Evolutionary conservation across 768 basidiomycete species (phyloP).

Genomic region (Termitomyces sp.): DNA sequence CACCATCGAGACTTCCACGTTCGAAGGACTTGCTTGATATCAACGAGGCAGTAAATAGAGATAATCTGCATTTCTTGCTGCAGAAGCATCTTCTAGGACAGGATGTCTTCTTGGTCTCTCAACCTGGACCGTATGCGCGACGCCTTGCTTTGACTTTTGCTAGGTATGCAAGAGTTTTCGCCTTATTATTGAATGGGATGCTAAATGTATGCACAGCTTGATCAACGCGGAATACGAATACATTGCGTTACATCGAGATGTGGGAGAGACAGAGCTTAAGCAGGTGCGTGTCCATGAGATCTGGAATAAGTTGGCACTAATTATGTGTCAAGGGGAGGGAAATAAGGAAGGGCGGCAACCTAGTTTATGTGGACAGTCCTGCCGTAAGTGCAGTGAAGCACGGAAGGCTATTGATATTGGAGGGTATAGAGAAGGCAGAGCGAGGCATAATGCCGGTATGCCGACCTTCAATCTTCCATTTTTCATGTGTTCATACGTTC

Average conservation of each 20-base stretch:
- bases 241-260: slow-evolving; percentile 60
- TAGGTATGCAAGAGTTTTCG: slow-evolving; percentile 26
- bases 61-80: slow-evolving; percentile 59
- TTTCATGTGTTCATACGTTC: neutral
- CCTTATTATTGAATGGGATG: neutral
- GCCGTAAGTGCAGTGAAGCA: slow-evolving; percentile 62
- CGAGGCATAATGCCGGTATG: slow-evolving; percentile 67
- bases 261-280: slow-evolving; percentile 69
- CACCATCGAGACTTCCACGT: slow-evolving; percentile 44
- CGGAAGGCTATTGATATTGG: slow-evolving; percentile 58
- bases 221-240: slow-evolving; percentile 69
- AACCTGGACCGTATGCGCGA: slow-evolving; percentile 64
- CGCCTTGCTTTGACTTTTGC: slow-evolving; percentile 60
- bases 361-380: slow-evolving; percentile 64
- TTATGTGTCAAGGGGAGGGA: slow-evolving; percentile 41
- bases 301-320: neutral
- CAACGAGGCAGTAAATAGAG: slow-evolving; percentile 44
- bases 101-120: slow-evolving; percentile 60
- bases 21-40: slow-evolving; percentile 41
- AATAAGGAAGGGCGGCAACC: slow-evolving; percentile 52
- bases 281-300: slow-evolving; percentile 31
- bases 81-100: slow-evolving; percentile 67
- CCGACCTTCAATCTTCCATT: neutral
- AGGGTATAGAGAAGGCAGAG: slow-evolving; percentile 70
- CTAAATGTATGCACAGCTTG: slow-evolving; percentile 26